These are phyloP conservation scores for Syzygium aqueum DNA, from an alignment of 345 rosid species.

Conservation along the genomic window DNA sequence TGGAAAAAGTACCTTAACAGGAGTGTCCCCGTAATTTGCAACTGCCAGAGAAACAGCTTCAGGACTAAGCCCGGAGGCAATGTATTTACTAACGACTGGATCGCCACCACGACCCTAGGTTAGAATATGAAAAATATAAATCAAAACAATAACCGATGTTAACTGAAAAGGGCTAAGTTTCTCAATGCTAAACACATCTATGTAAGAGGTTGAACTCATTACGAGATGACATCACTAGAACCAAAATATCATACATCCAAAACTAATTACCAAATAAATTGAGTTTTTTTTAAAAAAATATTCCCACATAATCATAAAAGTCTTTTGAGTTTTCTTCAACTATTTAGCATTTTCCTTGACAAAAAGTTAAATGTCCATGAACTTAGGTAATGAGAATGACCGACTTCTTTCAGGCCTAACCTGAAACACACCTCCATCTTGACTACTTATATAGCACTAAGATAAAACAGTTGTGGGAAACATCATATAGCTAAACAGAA, in stretches of 20 bases:
- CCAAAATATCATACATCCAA: not conserved
- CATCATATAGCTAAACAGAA: not conserved
- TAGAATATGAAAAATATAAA: not conserved
- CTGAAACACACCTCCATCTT: not conserved
- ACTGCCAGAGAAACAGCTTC: conserved; percentile 73
- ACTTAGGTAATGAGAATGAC: not conserved
- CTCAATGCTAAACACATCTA: not conserved
- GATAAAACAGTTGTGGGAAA: not conserved
- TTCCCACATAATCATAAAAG: too few species aligned
- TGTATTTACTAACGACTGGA: conserved; percentile 58
- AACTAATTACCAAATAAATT: not conserved
- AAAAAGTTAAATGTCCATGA: not conserved
- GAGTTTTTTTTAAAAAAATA: not conserved
- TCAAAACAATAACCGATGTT: not conserved
- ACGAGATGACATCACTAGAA: not conserved
- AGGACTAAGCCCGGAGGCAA: conserved; percentile 54
- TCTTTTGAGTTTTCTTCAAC: not conserved
- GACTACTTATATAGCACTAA: not conserved
- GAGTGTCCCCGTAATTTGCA: conserved; percentile 81
- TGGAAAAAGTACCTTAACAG: conserved; percentile 48
- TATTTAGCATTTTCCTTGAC: not conserved
- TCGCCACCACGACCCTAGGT: conserved; percentile 35
- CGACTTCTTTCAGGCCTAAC: not conserved
- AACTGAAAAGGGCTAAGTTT: not conserved
- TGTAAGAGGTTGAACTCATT: not conserved